These are phyloP conservation scores for Peniophora sp. DNA, from an alignment of 1,284 basidiomycete species.

Conservation along the genomic window DNA sequence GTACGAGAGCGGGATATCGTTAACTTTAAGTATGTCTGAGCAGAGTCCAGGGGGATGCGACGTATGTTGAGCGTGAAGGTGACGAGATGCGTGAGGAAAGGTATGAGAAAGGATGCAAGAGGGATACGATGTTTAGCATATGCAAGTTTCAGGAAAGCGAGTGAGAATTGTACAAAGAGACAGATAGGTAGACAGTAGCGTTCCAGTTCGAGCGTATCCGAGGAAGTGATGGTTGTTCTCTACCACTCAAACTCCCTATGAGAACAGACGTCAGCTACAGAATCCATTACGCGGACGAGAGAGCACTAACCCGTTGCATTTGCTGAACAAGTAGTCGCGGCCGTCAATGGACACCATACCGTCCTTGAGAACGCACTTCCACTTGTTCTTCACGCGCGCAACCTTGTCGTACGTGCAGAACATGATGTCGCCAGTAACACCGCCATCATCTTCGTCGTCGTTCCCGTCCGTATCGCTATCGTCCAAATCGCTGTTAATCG, in stretches of 20 bases:
- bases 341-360: constrained; percentile 98
- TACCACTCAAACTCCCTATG: constrained; percentile 35
- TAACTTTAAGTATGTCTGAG: too few species aligned
- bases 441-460: constrained; percentile 67
- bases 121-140: too few species aligned
- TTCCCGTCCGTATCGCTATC: constrained; percentile 84
- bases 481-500: constrained; percentile 94
- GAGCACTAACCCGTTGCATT: constrained; percentile 75
- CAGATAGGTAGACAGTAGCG: too few species aligned
- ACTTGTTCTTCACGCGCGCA: constrained; percentile 98
- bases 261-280: not conserved
- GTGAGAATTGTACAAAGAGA: too few species aligned
- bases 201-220: too few species aligned
- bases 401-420: constrained; percentile 99
- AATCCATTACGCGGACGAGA: constrained; percentile 1
- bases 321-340: constrained; percentile 94
- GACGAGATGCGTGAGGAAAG: too few species aligned
- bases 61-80: too few species aligned
- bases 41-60: too few species aligned
- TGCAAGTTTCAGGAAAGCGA: too few species aligned
- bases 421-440: constrained; percentile 83
- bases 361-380: constrained; percentile 99
- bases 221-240: too few species aligned
- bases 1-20: too few species aligned
- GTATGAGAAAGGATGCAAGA: too few species aligned